Base-by-base conservation (phyloP, 352 stramenopile species). In the Saprolegnia parasitica region DNA sequence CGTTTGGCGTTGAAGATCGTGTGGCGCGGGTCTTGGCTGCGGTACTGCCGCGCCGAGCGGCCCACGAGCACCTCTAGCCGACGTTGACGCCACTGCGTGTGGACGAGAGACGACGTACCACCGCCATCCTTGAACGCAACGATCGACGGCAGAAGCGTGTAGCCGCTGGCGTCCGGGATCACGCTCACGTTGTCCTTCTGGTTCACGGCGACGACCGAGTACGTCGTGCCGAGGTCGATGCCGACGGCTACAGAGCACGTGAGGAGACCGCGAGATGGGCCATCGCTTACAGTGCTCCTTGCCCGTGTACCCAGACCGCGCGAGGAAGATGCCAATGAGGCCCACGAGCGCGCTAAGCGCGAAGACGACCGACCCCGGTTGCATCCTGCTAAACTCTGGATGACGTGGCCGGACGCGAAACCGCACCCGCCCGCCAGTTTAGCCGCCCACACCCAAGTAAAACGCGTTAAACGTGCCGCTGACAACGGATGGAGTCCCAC, bases 1-100 rank as follows among this genome's bases (percentile, higher is more conserved):
- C 83, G 76, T 68, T 91, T 91, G 72, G 83, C 81, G 55, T 91
- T 91, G 68, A 87, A 89, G 50, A 91, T 81, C 20, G 83, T 88
- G 65, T 89, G 81, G 18, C 64, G 62, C 1, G 83, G 83, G 74
- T 91, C 81, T 8, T 63, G 76, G 0, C 76, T 86, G 35, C 78
- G 75, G 32, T 89, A 68, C 10, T 73, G 76, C 45, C 77, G 74
- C 21, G 83, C 83, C 11, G 73, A 56, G 21, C 79, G 78, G 11
- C 83, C 83, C 4, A 91, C 77, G 11, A 88, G 65, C 20, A 78
- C 37, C 29, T 73, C 79, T 88, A 67, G 45, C 56, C 16, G 26
- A 46, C 10, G 37, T 42, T 67, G 29, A 57, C 5, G 24, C 9
- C 16, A 47, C n/a, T 0, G 15, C 18, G 52, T 24, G 32, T 11